Percentiles rank a stretch among this genome's conserved stretches.
These are phyloP conservation scores for Pythium diclinum DNA, from an alignment of 352 stramenopile genomes.

Conservation along the genomic window DNA sequence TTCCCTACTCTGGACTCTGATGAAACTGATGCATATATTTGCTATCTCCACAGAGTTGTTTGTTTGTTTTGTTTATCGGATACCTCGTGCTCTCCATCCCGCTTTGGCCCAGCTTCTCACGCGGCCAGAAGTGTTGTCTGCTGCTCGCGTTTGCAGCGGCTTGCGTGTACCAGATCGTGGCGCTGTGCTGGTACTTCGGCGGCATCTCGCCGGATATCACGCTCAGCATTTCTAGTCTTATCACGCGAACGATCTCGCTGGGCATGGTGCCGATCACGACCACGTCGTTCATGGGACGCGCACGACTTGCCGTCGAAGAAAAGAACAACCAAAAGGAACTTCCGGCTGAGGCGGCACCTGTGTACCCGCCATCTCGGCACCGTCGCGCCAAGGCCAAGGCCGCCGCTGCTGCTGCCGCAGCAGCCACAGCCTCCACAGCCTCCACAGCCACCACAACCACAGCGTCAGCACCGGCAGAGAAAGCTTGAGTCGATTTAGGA, in stretches of 20 bases:
- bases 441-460: background rate
- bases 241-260: constrained; percentile 65
- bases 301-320: constrained; percentile 7
- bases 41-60: constrained; percentile 38
- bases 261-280: constrained; percentile 77
- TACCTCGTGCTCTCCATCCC: constrained; percentile 56
- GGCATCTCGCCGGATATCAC: constrained; percentile 44
- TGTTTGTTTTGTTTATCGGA: constrained; percentile 61
- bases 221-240: constrained; percentile 59
- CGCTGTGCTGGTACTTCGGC: constrained; percentile 39
- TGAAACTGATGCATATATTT: background rate
- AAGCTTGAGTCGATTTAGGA: background rate
- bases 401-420: background rate
- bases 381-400: constrained; percentile 4
- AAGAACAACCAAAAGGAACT: background rate
- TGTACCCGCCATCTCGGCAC: constrained; percentile 7
- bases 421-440: background rate
- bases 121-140: constrained; percentile 53
- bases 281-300: constrained; percentile 50
- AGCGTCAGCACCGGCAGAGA: background rate
- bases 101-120: constrained; percentile 51
- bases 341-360: background rate
- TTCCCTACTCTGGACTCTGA: too few species aligned
- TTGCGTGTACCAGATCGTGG: constrained; percentile 46
- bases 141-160: constrained; percentile 40